Conservation (phyloP, 805 yeast species). For the Maudiozyma turicensis region DNA sequence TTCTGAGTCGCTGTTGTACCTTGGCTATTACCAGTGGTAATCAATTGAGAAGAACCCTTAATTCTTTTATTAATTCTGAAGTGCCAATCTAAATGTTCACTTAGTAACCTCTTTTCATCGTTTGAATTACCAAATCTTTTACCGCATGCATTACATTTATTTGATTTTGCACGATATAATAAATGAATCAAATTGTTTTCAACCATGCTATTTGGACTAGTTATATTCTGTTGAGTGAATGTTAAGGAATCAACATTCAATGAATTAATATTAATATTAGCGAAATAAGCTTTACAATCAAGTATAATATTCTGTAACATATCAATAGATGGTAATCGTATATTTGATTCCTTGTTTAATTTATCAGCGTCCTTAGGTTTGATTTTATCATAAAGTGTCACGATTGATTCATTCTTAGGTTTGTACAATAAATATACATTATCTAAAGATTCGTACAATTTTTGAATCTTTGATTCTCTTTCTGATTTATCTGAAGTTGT, state of each 20-base stretch:
- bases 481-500: constrained; percentile 12
- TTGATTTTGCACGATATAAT: constrained; percentile 38
- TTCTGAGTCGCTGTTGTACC: constrained; percentile 13
- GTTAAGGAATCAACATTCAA: constrained; percentile 22
- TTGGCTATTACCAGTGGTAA: constrained; percentile 7
- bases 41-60: constrained; percentile 30
- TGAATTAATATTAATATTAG: constrained; percentile 22
- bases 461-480: constrained; percentile 13
- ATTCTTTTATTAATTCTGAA: constrained; percentile 79
- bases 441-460: constrained; percentile 15
- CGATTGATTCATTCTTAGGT: constrained; percentile 23
- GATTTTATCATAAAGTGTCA: constrained; percentile 18
- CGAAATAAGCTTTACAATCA: constrained; percentile 26
- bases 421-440: constrained; percentile 17
- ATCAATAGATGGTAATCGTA: constrained; percentile 17
- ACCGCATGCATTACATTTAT: constrained; percentile 86
- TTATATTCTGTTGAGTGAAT: constrained; percentile 29
- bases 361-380: constrained; percentile 5
- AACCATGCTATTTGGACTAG: constrained; percentile 19
- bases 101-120: constrained; percentile 43
- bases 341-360: not conserved
- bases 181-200: constrained; percentile 24
- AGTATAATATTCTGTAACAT: constrained; percentile 18
- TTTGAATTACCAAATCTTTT: constrained; percentile 62
- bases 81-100: constrained; percentile 90